These are phyloP conservation scores for Polytrichum commune DNA, from an alignment of 225 moss, liverwort and hornwort species.

Conservation along the genomic window DNA sequence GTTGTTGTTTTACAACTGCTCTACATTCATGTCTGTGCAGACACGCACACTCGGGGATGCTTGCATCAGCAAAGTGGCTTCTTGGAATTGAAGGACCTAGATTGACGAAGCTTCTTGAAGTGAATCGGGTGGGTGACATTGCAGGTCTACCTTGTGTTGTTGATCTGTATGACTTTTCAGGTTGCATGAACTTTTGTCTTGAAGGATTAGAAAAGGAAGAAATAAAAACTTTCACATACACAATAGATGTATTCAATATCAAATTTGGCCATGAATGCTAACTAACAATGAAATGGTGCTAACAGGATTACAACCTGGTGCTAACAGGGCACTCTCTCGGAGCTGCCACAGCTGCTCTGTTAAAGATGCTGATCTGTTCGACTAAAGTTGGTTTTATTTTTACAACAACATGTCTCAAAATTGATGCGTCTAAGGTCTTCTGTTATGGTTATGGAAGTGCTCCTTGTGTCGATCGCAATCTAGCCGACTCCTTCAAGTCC, in stretches of 20 bases:
- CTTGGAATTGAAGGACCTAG: conserved; percentile 41
- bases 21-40: conserved; percentile 31
- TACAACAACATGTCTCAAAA: conserved; percentile 34
- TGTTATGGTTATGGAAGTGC: conserved; percentile 85
- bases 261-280: neutral
- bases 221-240: neutral
- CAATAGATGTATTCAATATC: too few relatives aligned
- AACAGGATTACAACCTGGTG: conserved; percentile 72
- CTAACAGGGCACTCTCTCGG: conserved; percentile 89
- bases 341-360: conserved; percentile 65
- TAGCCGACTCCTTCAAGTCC: conserved; percentile 36
- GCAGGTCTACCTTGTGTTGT: neutral
- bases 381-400: conserved; percentile 40
- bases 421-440: conserved; percentile 38
- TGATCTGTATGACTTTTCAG: neutral
- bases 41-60: conserved; percentile 75
- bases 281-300: conserved; percentile 6
- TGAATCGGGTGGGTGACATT: conserved; percentile 30
- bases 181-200: neutral
- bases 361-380: conserved; percentile 59
- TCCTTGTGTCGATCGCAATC: conserved; percentile 69
- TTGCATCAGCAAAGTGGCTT: conserved; percentile 76
- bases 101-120: conserved; percentile 45
- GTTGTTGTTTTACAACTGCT: too few relatives aligned
- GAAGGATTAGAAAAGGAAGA: neutral